Conservation (phyloP, 129 eudicot species). For the Mikania micrantha region DNA sequence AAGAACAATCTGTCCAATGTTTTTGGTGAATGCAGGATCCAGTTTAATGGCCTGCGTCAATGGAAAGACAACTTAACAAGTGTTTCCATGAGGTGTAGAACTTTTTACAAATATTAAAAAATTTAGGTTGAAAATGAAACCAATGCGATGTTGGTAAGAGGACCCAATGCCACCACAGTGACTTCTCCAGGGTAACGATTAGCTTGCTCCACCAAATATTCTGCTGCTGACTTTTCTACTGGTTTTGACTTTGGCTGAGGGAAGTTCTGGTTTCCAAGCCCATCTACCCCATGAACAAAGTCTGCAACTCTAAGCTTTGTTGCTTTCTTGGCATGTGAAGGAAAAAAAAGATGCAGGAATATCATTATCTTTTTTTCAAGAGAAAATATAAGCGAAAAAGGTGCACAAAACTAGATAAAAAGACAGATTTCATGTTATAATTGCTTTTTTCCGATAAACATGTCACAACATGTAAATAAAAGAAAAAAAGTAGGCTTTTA, state of each 20-base stretch:
- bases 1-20: conserved; percentile 69
- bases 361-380: background rate
- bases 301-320: conserved; percentile 94
- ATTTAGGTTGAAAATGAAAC: conserved; percentile 31
- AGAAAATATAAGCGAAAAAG: background rate
- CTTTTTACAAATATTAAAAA: background rate
- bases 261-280: conserved; percentile 97
- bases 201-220: conserved; percentile 71
- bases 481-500: background rate
- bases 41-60: conserved; percentile 64
- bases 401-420: background rate
- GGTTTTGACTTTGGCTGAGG: conserved; percentile 89
- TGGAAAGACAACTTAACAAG: background rate
- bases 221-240: conserved; percentile 77
- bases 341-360: background rate
- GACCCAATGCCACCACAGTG: conserved; percentile 91
- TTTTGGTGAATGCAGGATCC: conserved; percentile 70
- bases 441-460: background rate
- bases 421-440: background rate
- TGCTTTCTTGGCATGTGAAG: conserved; percentile 56
- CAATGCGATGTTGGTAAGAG: conserved; percentile 91
- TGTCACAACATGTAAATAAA: background rate
- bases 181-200: conserved; percentile 74
- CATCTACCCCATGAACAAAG: conserved; percentile 93
- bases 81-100: background rate